Percentiles rank a stretch among this genome's conserved stretches.
phyloP scores from a whole-genome alignment of 768 basidiomycete genomes.

The Jaapia argillacea region DNA sequence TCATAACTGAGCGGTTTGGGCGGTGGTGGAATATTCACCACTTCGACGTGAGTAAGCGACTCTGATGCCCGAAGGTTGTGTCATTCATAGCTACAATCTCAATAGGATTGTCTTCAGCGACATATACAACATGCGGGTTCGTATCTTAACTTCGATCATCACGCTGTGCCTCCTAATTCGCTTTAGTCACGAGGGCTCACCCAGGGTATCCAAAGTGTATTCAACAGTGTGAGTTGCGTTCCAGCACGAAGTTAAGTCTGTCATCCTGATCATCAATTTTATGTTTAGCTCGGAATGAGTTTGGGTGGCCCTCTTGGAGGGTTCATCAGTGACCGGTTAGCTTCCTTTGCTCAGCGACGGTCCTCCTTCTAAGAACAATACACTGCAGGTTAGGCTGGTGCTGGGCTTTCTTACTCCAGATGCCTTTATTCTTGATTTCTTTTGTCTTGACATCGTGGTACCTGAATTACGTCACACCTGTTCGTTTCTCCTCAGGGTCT shows the following conservation, averaged over 20 bases:
- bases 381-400: constrained; percentile 64
- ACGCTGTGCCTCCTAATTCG: background rate
- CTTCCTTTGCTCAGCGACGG: background rate
- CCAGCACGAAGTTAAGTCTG: background rate
- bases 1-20: constrained; percentile 61
- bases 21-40: constrained; percentile 67
- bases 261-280: background rate
- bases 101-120: constrained; percentile 65
- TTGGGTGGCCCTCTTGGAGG: constrained; percentile 73
- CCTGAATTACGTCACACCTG: constrained; percentile 58
- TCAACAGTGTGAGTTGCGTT: constrained; percentile 50
- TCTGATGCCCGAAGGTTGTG: too few relatives aligned
- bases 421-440: constrained; percentile 57
- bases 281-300: constrained; percentile 61
- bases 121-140: constrained; percentile 63
- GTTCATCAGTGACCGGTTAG: constrained; percentile 54
- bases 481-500: constrained; percentile 21
- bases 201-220: constrained; percentile 62
- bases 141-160: constrained; percentile 4
- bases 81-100: background rate
- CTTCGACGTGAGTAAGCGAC: constrained; percentile 42
- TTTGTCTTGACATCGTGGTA: constrained; percentile 46
- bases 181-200: constrained; percentile 57
- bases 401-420: constrained; percentile 70
- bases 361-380: constrained; percentile 1